These are phyloP conservation scores for Citropsis articulata DNA, from an alignment of 345 rosid genomes.

Conservation along the genomic window DNA sequence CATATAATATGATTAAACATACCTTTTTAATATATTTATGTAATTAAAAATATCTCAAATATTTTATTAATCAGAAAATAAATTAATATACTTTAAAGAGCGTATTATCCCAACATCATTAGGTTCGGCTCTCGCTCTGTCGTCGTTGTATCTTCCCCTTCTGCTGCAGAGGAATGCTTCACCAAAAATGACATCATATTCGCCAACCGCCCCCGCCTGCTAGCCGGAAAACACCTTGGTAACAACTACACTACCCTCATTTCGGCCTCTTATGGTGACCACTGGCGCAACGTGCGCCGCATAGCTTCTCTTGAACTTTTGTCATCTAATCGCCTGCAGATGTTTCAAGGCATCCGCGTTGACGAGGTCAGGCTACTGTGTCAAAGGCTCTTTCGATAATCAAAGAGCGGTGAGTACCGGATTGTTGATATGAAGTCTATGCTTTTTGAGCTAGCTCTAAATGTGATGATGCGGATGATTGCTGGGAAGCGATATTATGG, in stretches of 20 bases:
- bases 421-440: conserved; percentile 8
- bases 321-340: conserved; percentile 18
- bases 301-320: conserved; percentile 21
- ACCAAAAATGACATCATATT: conserved; percentile 28
- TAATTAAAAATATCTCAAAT: too few species aligned
- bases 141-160: conserved; percentile 26
- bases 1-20: too few species aligned
- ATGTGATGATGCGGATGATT: conserved; percentile 37
- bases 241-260: conserved; percentile 1
- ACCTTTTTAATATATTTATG: too few species aligned
- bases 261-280: conserved; percentile 13
- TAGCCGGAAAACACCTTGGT: conserved; percentile 16
- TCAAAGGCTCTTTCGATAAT: background rate
- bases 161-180: conserved; percentile 31
- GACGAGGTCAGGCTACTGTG: conserved; percentile 3
- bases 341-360: background rate
- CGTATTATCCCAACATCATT: too few species aligned
- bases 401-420: background rate
- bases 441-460: conserved; percentile 24
- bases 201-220: conserved; percentile 25
- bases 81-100: too few species aligned
- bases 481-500: conserved; percentile 35
- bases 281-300: conserved; percentile 29
- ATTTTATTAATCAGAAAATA: too few species aligned
- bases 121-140: conserved; percentile 24